phyloP scores from a whole-genome alignment of 78 protist genomes.

The slime mould (Dictyostelium discoideum) region DNA sequence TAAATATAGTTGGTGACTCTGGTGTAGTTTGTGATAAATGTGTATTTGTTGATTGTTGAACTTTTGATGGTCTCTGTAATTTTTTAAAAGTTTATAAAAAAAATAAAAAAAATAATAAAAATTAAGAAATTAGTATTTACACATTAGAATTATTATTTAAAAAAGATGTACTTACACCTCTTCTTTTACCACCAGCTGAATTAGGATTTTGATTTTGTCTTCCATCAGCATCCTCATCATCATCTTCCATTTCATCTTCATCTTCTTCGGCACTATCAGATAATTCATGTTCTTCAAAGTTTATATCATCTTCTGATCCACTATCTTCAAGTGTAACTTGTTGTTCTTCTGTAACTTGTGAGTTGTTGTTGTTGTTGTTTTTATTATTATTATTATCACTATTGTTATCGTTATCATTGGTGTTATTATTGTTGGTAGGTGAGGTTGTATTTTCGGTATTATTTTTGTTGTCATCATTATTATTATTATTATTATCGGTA shows the following conservation, averaged over 20 bases:
- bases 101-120: not conserved
- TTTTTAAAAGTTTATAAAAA: too few species aligned
- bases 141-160: too few species aligned
- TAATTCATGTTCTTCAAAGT: not conserved
- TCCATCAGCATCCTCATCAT: not conserved
- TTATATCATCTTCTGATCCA: constrained; percentile 13
- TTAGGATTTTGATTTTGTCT: not conserved
- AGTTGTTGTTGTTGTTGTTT: not conserved
- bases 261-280: constrained; percentile 9
- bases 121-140: not conserved
- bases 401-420: not conserved
- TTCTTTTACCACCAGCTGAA: not conserved
- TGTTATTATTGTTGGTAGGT: not conserved
- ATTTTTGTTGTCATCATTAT: not conserved
- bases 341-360: not conserved
- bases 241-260: not conserved
- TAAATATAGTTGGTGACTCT: not conserved
- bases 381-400: not conserved
- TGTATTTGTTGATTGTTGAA: not conserved
- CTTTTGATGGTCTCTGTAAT: constrained; percentile 11
- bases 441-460: not conserved
- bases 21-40: constrained; percentile 3
- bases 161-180: constrained; percentile 2
- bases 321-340: not conserved
- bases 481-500: not conserved